Percentiles rank a stretch among this genome's conserved stretches.
These are phyloP conservation scores for Umbelopsis sp. DNA, from an alignment of 192 early-diverging fungal species.

Conservation along the genomic window DNA sequence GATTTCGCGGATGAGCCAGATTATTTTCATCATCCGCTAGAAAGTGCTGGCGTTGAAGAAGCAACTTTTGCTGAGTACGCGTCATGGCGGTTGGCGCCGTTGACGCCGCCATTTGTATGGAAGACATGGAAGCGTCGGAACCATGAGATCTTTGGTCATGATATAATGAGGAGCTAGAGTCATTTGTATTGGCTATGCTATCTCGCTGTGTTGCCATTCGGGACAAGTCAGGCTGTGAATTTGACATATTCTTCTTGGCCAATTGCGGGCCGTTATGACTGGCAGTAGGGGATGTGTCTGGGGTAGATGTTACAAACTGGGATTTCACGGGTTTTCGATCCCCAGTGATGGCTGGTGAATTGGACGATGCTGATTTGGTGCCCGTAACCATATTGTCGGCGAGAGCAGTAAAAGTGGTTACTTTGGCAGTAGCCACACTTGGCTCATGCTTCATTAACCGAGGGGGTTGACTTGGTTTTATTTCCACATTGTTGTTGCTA, in stretches of 20 bases:
- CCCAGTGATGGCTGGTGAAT: neutral
- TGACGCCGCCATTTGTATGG: constrained; percentile 3
- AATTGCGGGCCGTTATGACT: neutral
- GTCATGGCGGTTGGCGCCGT: constrained; percentile 30
- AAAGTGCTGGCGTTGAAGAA: constrained; percentile 46
- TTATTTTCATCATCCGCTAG: constrained; percentile 47
- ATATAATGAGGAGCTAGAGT: neutral
- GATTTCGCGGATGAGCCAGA: constrained; percentile 45
- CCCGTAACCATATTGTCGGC: neutral
- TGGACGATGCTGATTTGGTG: neutral
- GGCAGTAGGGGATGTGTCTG: neutral
- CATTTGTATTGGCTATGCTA: neutral
- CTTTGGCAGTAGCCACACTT: constrained; percentile 11
- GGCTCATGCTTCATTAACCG: constrained; percentile 1
- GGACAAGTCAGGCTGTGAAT: neutral
- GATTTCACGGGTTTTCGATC: constrained; percentile 1
- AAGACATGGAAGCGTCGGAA: neutral
- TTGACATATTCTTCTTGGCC: neutral
- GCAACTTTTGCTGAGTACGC: constrained; percentile 49
- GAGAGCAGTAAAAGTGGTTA: neutral
- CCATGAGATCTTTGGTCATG: neutral
- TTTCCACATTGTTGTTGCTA: neutral
- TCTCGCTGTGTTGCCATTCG: neutral
- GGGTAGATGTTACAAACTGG: constrained; percentile 4
- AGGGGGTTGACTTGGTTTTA: neutral